Evolutionary conservation across 179 eudicot genomes (phyloP).

Genomic region (Pouteria campechiana): DNA sequence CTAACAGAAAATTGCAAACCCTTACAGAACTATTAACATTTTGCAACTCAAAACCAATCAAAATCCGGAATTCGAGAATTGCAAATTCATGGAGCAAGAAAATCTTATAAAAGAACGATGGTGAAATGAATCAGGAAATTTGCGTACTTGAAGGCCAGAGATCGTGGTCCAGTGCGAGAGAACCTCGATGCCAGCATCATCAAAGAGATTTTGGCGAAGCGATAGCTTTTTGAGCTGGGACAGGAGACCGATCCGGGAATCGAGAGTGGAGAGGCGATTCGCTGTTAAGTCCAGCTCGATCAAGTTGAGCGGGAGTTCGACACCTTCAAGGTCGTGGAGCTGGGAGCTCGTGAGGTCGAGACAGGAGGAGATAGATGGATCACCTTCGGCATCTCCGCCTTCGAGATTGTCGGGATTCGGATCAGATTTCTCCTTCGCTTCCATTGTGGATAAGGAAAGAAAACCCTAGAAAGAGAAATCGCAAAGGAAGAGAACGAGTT

Average conservation of each 20-base stretch:
- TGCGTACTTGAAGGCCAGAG: conserved; percentile 53
- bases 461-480: too few species aligned
- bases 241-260: conserved; percentile 58
- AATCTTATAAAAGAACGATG: too few species aligned
- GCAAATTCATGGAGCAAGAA: too few species aligned
- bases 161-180: conserved; percentile 50
- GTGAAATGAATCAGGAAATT: too few species aligned
- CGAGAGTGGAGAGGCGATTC: conserved; percentile 62
- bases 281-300: conserved; percentile 83
- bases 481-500: too few species aligned
- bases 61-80: too few species aligned
- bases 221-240: conserved; percentile 66
- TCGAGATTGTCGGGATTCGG: too few species aligned
- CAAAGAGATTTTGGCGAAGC: conserved; percentile 78
- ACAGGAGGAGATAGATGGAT: too few species aligned
- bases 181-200: conserved; percentile 50
- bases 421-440: too few species aligned
- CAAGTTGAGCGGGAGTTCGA: conserved; percentile 64
- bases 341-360: conserved; percentile 82
- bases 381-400: too few species aligned
- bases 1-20: not conserved
- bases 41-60: too few species aligned
- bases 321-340: conserved; percentile 72
- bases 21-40: not conserved
- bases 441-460: too few species aligned